Base-by-base conservation (phyloP, 768 basidiomycete genomes). In the Cantharellus cinnabarinus region DNA sequence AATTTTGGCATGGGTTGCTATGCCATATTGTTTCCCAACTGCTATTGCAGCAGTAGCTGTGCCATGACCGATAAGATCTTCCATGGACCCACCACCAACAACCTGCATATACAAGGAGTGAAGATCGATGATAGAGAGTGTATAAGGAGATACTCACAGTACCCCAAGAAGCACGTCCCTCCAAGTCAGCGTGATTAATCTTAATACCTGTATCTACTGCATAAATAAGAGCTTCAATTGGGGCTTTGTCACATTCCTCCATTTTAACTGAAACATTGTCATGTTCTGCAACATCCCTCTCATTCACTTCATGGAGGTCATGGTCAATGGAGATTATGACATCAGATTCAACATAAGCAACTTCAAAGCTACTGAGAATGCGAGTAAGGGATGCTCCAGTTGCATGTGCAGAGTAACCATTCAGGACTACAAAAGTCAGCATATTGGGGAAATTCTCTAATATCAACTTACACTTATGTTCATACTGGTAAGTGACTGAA, bases 111-210 rank as follows among this genome's bases (percentile, higher is more conserved):
- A 29, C 20, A 29, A 29, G 20, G 20, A 29, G 20, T 29, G 20
- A 29, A 29, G 20, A 29, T 29, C 20, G 20, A 29, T 29, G 20
- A 29, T 29, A 29, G 20, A 29, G 20, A 29, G 20, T 29, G 20
- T 29, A 29, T 29, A 29, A 29, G 20, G 20, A 29, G 20, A 29
- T 29, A 29, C 20, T 29, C 20, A 29, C 20, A 2, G 66, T 64
- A 5, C 74, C 75, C 71, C 71, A 74, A 15, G 58, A 62, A 15
- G 74, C 75, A 41, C 75, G 73, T 2, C 73, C 74, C 59, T 66
- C 71, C 58, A 76, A 76, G 60, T 62, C 41, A 56, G 63, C 64
- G 59, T 69, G 67, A 20, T 37, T 42, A 7, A 58, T 64, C 60
- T 58, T 64, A 44, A 68, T 66, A 34, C 68, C 68, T 5, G 62